Evolutionary conservation across 768 basidiomycete genomes (phyloP).

Genomic region (Sarcodon sp.): DNA sequence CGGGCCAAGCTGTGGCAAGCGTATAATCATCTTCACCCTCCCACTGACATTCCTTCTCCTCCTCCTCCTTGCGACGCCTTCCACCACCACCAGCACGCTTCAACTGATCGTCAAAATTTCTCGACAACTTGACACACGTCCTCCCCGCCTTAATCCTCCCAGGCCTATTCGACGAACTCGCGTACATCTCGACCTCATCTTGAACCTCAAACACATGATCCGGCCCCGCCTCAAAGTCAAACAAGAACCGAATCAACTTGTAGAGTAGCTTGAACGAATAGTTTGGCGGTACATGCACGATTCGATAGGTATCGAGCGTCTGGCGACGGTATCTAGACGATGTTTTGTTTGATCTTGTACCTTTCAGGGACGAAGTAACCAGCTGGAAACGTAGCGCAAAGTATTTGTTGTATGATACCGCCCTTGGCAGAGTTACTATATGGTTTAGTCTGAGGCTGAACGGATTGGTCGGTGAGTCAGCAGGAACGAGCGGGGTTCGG

Average conservation of each 20-base stretch:
- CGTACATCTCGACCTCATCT: conserved; percentile 28
- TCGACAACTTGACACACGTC: conserved; percentile 15
- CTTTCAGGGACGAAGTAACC: conserved; percentile 13
- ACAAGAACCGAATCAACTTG: conserved; percentile 48
- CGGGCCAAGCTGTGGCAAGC: conserved; percentile 44
- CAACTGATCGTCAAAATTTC: conserved; percentile 2
- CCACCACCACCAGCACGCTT: conserved; percentile 7
- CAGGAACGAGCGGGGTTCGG: conserved; percentile 24
- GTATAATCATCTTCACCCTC: conserved; percentile 57
- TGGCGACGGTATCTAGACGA: not conserved
- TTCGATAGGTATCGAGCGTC: conserved; percentile 40
- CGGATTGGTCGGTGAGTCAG: conserved; percentile 62
- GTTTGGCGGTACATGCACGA: conserved; percentile 57
- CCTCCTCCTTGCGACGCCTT: conserved; percentile 16
- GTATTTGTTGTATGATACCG: conserved; percentile 44
- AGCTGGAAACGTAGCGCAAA: conserved; percentile 54
- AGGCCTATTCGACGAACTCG: conserved; percentile 17
- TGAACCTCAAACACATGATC: conserved; percentile 54
- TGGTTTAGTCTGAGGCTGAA: conserved; percentile 37
- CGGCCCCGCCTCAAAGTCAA: conserved; percentile 21
- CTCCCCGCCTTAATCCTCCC: conserved; percentile 35
- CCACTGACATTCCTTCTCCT: conserved; percentile 48
- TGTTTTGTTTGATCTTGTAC: not conserved
- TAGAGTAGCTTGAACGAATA: conserved; percentile 60
- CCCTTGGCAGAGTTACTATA: conserved; percentile 21